Evolutionary conservation across 768 basidiomycete genomes (phyloP).

Genomic region (Collybia nuda): DNA sequence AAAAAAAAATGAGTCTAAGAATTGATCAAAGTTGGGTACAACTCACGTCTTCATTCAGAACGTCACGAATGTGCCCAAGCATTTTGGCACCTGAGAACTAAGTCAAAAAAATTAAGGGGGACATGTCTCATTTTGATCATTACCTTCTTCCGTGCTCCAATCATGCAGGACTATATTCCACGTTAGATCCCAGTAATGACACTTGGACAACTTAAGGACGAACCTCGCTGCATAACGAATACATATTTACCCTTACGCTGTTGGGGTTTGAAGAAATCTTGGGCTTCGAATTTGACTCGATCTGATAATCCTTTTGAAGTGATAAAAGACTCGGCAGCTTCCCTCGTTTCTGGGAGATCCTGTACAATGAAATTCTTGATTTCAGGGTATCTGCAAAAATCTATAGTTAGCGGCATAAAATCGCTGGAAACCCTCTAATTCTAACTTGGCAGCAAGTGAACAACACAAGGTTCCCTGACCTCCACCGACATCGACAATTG

Average conservation of each 20-base stretch:
- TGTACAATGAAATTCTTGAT: conserved; percentile 38
- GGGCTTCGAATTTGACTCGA: conserved; percentile 34
- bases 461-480: conserved; percentile 39
- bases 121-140: background rate
- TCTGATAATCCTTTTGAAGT: conserved; percentile 28
- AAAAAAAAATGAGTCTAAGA: background rate
- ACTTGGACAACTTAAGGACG: background rate
- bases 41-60: conserved; percentile 30
- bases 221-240: conserved; percentile 37
- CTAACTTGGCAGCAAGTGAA: conserved; percentile 34
- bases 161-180: conserved; percentile 31
- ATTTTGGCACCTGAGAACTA: conserved; percentile 28
- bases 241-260: conserved; percentile 37
- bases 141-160: conserved; percentile 34
- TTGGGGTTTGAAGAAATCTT: conserved; percentile 40
- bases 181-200: background rate
- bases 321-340: conserved; percentile 32
- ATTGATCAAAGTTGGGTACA: background rate
- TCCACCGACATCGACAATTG: conserved; percentile 39
- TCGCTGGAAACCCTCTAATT: background rate
- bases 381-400: conserved; percentile 27
- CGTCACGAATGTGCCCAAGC: conserved; percentile 31
- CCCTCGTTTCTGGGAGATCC: conserved; percentile 33
- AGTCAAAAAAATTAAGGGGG: background rate
- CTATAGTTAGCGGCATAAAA: background rate